phyloP scores from a whole-genome alignment of 345 rosid genomes.

The Turritis glabra region DNA sequence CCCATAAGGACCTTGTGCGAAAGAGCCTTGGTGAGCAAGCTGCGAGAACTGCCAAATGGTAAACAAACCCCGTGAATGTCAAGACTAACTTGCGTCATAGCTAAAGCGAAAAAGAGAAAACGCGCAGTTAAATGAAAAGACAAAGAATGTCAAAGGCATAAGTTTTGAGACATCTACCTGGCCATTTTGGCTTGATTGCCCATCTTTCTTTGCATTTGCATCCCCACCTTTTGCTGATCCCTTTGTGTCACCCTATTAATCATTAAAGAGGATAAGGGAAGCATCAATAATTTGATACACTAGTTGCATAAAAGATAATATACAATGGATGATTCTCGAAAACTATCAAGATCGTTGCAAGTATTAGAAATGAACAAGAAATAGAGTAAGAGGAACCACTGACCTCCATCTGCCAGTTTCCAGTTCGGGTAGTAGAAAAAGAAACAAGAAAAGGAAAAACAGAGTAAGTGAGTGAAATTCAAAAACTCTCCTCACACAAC shows the following conservation, averaged over 20 bases:
- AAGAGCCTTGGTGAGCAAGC: slow-evolving; percentile 62
- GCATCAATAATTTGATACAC: slow-evolving; percentile 7
- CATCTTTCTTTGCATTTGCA: slow-evolving; percentile 56
- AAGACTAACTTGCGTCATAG: neutral
- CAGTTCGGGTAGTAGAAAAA: slow-evolving; percentile 15
- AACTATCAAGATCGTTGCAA: neutral
- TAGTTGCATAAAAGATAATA: neutral
- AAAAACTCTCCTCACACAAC: neutral
- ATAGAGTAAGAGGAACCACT: slow-evolving; percentile 15
- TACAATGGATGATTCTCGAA: neutral
- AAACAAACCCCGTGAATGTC: neutral
- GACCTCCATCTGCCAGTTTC: slow-evolving; percentile 81
- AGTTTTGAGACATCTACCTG: slow-evolving; percentile 49
- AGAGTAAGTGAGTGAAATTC: slow-evolving; percentile 21
- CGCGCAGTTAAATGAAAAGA: neutral
- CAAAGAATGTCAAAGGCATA: neutral
- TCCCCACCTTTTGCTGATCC: slow-evolving; percentile 76
- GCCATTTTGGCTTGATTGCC: slow-evolving; percentile 48
- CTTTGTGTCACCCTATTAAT: slow-evolving; percentile 76
- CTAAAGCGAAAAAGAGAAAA: neutral
- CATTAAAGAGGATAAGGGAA: slow-evolving; percentile 3
- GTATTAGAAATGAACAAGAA: neutral
- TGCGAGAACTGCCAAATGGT: slow-evolving; percentile 41
- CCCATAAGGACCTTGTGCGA: slow-evolving; percentile 52
- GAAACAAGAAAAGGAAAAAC: slow-evolving; percentile 4